Evolutionary conservation across 306 rosid species (phyloP).

Genomic region (Glycine soja): DNA sequence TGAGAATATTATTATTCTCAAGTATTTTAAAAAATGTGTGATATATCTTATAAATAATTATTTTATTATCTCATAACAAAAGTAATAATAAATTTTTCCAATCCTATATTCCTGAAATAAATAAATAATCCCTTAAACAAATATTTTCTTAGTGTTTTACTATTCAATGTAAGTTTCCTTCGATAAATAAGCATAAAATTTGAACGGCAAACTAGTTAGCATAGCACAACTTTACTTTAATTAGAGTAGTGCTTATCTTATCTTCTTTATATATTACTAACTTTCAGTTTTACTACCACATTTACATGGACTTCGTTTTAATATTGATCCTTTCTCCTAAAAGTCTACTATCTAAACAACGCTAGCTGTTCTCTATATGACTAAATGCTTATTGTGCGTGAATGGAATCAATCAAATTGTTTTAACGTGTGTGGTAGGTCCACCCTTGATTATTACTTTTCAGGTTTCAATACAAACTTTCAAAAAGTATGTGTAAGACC

Average conservation of each 20-base stretch:
- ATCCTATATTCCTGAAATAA: too few relatives aligned
- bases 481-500: constrained; percentile 25
- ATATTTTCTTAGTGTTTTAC: too few relatives aligned
- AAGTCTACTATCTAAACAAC: constrained; percentile 21
- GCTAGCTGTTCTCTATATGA: constrained; percentile 10
- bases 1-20: too few relatives aligned
- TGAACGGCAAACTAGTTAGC: constrained; percentile 26
- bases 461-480: constrained; percentile 39
- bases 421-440: constrained; percentile 48
- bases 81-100: too few relatives aligned
- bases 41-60: too few relatives aligned
- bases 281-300: constrained; percentile 28
- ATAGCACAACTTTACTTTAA: constrained; percentile 1
- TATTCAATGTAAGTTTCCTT: constrained; percentile 2
- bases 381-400: constrained; percentile 25
- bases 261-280: neutral
- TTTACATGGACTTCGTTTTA: constrained; percentile 1
- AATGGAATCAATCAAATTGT: constrained; percentile 48
- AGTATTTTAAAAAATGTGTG: too few relatives aligned
- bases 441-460: constrained; percentile 44
- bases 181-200: neutral
- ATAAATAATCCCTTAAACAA: too few relatives aligned
- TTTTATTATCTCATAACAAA: too few relatives aligned
- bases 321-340: constrained; percentile 17
- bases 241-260: constrained; percentile 18